These are phyloP conservation scores for Tilletia walkeri DNA, from an alignment of 1,284 basidiomycete species.

Conservation along the genomic window DNA sequence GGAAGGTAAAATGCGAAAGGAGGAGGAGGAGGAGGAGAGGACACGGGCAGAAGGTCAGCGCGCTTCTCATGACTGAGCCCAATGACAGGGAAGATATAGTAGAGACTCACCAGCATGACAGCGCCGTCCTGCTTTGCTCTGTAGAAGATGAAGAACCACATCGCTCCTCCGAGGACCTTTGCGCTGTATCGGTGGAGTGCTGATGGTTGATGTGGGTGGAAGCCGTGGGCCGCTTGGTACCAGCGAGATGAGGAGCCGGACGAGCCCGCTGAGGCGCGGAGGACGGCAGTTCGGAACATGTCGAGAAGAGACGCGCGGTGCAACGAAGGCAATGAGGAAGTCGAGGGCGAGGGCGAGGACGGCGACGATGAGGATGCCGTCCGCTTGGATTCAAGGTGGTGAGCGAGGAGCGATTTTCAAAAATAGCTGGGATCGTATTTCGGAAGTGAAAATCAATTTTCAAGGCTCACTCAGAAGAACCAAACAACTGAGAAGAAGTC, in stretches of 20 bases:
- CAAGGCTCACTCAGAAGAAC: too few relatives aligned
- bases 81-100: too few relatives aligned
- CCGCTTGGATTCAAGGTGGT: too few relatives aligned
- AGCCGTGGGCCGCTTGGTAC: constrained; percentile 47
- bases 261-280: neutral
- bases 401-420: too few relatives aligned
- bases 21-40: neutral
- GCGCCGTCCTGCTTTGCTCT: constrained; percentile 53
- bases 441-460: too few relatives aligned
- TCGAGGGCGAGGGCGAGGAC: neutral
- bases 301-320: too few relatives aligned
- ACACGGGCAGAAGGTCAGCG: neutral
- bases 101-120: constrained; percentile 48
- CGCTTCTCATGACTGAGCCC: too few relatives aligned
- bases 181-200: constrained; percentile 47
- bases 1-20: neutral
- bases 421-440: too few relatives aligned
- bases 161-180: constrained; percentile 50
- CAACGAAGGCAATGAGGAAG: too few relatives aligned
- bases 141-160: constrained; percentile 56
- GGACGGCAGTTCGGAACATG: constrained; percentile 1
- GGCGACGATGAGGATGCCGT: too few relatives aligned
- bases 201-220: constrained; percentile 50
- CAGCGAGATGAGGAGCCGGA: constrained; percentile 25
- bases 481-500: neutral